Evolutionary conservation across 371 early-diverging fungal species (phyloP).

Genomic region (Mucor saturninus): DNA sequence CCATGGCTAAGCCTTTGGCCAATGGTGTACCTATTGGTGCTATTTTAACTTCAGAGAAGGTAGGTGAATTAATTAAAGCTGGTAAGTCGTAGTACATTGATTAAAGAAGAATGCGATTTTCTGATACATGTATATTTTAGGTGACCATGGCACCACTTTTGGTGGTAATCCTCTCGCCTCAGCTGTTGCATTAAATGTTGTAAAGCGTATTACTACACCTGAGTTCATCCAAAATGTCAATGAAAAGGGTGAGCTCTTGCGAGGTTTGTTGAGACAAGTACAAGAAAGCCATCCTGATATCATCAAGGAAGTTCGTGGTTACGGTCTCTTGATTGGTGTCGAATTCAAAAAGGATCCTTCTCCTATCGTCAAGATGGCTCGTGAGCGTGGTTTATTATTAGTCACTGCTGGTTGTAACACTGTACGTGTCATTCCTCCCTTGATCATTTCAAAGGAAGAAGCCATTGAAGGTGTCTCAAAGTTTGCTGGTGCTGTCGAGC

Average conservation of each 20-base stretch:
- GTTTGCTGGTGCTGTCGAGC: constrained; percentile 65
- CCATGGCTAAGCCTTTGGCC: constrained; percentile 94
- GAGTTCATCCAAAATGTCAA: constrained; percentile 72
- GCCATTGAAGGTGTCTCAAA: constrained; percentile 68
- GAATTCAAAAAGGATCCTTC: constrained; percentile 71
- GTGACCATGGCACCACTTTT: constrained; percentile 90
- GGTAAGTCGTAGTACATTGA: constrained; percentile 60
- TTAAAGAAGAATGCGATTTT: too few relatives aligned
- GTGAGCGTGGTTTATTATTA: constrained; percentile 85
- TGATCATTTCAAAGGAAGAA: constrained; percentile 73
- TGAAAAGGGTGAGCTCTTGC: constrained; percentile 62
- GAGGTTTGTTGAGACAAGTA: constrained; percentile 52
- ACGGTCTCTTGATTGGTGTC: constrained; percentile 85
- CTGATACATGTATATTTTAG: constrained; percentile 28
- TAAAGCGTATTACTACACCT: constrained; percentile 69
- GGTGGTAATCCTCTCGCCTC: constrained; percentile 94
- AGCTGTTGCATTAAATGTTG: constrained; percentile 71
- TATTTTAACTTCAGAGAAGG: constrained; percentile 71
- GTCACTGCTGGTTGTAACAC: constrained; percentile 90
- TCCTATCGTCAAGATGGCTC: constrained; percentile 74
- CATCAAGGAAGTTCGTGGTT: constrained; percentile 82
- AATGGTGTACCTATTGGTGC: constrained; percentile 98
- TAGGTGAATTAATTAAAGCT: constrained; percentile 78
- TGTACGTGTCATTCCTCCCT: constrained; percentile 88
- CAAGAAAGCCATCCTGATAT: constrained; percentile 53